Conservation (phyloP, 352 stramenopile species). For the Globisporangium radiosum region DNA sequence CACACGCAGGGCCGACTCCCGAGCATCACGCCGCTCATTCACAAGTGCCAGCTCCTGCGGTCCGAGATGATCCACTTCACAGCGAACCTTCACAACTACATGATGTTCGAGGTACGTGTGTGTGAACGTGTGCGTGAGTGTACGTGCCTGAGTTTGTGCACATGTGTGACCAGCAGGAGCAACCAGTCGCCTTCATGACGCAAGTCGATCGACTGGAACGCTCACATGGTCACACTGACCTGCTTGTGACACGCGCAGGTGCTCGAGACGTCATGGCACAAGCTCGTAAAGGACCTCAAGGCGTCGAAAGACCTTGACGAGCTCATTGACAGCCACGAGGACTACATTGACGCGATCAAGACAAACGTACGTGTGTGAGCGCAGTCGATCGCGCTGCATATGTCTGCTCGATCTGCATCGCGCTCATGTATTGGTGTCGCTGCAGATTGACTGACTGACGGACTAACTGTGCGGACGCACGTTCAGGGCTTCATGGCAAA, state of each 20-base stretch:
- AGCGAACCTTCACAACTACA: slow-evolving; percentile 96
- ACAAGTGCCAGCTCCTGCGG: slow-evolving; percentile 92
- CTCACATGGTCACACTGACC: not conserved
- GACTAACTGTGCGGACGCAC: not conserved
- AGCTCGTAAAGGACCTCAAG: slow-evolving; percentile 87
- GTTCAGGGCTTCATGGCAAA: slow-evolving; percentile 84
- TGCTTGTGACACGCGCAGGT: slow-evolving; percentile 31
- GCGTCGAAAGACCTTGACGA: slow-evolving; percentile 91
- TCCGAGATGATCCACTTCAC: slow-evolving; percentile 98
- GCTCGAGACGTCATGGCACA: slow-evolving; percentile 92
- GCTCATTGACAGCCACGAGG: slow-evolving; percentile 93
- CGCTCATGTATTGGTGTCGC: not conserved
- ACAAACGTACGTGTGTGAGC: slow-evolving; percentile 50
- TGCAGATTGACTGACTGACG: too few species aligned
- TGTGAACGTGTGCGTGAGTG: not conserved
- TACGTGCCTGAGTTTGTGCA: too few species aligned
- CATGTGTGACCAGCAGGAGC: too few species aligned
- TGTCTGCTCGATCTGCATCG: not conserved
- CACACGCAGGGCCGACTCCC: slow-evolving; percentile 39
- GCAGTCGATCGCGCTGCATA: not conserved
- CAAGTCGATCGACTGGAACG: too few species aligned
- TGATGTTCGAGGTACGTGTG: slow-evolving; percentile 94
- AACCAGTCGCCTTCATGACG: too few species aligned
- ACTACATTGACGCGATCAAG: slow-evolving; percentile 91
- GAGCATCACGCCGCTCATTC: slow-evolving; percentile 66